These are phyloP conservation scores for Mucor velutinosus DNA, from an alignment of 371 early-diverging fungal genomes.

Conservation along the genomic window DNA sequence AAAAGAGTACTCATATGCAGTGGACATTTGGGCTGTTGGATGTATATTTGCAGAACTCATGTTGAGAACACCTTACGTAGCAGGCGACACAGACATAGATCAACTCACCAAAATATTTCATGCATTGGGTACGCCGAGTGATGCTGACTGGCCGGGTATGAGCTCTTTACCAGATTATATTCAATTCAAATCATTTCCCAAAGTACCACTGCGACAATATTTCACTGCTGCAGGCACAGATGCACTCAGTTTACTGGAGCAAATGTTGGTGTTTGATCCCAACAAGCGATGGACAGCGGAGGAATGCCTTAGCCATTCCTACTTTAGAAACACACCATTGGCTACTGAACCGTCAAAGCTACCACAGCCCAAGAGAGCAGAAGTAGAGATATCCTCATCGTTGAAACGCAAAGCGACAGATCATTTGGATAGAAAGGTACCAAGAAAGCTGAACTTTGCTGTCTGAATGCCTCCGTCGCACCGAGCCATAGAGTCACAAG, in stretches of 20 bases:
- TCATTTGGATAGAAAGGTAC: background rate
- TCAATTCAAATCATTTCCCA: constrained; percentile 65
- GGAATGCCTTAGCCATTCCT: constrained; percentile 88
- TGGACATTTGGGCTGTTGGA: constrained; percentile 99
- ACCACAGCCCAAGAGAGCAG: constrained; percentile 45
- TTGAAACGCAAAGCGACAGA: constrained; percentile 7
- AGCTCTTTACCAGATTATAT: constrained; percentile 74
- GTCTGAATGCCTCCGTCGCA: background rate
- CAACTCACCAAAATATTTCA: constrained; percentile 94
- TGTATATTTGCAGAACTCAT: constrained; percentile 99
- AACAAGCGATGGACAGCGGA: constrained; percentile 83
- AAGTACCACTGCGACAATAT: constrained; percentile 73
- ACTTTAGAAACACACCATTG: constrained; percentile 86
- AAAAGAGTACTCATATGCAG: constrained; percentile 84
- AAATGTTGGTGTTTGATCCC: constrained; percentile 94
- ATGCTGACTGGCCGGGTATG: constrained; percentile 95
- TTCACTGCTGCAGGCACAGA: constrained; percentile 95
- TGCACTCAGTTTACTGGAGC: constrained; percentile 90
- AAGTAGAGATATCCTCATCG: background rate
- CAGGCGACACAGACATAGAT: constrained; percentile 93
- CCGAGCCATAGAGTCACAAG: background rate
- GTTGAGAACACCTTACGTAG: constrained; percentile 94
- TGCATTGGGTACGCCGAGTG: constrained; percentile 97
- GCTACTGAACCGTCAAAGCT: constrained; percentile 87
- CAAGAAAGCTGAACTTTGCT: constrained; percentile 9